Evolutionary conservation across 306 rosid genomes (phyloP), one percentile per base, ranked within the genome.

Genomic region (Medicago arabica): DNA sequence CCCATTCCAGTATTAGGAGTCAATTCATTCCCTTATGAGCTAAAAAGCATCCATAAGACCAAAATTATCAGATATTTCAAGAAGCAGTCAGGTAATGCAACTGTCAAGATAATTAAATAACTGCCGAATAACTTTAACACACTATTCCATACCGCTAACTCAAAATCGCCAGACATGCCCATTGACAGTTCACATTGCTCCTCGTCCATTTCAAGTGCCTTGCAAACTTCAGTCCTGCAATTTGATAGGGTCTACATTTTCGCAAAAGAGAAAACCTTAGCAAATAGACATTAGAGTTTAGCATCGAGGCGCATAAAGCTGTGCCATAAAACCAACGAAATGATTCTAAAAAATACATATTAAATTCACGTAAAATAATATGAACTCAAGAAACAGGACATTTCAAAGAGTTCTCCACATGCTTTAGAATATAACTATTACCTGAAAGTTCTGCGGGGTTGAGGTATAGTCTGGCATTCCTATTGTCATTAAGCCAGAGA

Each of bases 101-200:
- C 46, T 34, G 76, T 60, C 54, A 39, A 64, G 28, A 77, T 25
- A 61, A 18, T 13, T 55, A 46, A 15, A 59, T 58, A 16, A 28
- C 18, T 40, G 61, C 39, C 21, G 6, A 74, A 57, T 50, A 34
- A 74, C 55, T 59, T 55, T 40, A 46, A 72, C 19, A 74, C 13
- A 58, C 31, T 61, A 34, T 18, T 73, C 40, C 93, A 87, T 85
- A 95, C 99, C 79, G 99, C 99, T 81, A 73, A 85, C 79, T 95
- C 97, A 76, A 92, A 95, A 80, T 95, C 97, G 16, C 89, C 83
- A 10, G 97, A 95, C 99, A 95, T 92, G 83, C 99, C 99, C 97
- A 92, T 95, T 59, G 97, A 95, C 71, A 95, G 89, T 79, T 92
- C 97, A 49, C 97, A 95, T 43, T 83, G 89, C 74, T 89, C 99